Conservation (phyloP, 192 early-diverging fungal genomes). For the Polychytrium aggregatum region DNA sequence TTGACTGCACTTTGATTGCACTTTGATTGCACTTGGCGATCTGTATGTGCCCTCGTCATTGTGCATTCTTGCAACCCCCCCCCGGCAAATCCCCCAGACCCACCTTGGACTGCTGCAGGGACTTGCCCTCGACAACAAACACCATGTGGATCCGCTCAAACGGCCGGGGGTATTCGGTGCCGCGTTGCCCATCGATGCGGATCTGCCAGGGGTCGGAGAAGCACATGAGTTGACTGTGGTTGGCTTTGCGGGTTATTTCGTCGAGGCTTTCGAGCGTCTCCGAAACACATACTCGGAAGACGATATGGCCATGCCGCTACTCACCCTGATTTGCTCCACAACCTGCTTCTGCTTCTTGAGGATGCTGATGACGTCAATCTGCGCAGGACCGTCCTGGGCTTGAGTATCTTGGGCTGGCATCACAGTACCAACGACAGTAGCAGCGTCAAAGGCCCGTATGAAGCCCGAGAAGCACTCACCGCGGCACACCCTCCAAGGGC, state of each 20-base stretch:
- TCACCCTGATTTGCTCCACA: background rate
- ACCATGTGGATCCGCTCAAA: slow-evolving; percentile 1
- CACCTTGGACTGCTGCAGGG: background rate
- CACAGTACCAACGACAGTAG: background rate
- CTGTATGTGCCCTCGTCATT: too few species aligned
- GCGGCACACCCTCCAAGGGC: background rate
- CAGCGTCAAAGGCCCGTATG: too few species aligned
- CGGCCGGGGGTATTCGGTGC: background rate
- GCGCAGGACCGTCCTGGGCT: background rate
- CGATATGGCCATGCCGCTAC: background rate
- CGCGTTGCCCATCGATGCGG: slow-evolving; percentile 1
- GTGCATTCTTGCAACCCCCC: too few species aligned
- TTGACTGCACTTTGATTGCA: too few species aligned
- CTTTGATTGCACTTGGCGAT: too few species aligned
- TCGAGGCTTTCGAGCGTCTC: too few species aligned
- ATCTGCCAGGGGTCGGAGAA: background rate
- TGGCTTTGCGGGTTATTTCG: too few species aligned
- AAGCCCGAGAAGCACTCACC: too few species aligned
- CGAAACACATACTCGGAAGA: too few species aligned
- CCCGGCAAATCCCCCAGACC: background rate
- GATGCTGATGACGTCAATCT: background rate
- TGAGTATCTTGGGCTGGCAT: background rate
- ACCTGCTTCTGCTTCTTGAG: slow-evolving; percentile 1
- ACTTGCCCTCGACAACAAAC: background rate
- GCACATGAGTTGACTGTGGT: too few species aligned